Base-by-base conservation (phyloP, 1,284 basidiomycete species). In the Melampsora americana region DNA sequence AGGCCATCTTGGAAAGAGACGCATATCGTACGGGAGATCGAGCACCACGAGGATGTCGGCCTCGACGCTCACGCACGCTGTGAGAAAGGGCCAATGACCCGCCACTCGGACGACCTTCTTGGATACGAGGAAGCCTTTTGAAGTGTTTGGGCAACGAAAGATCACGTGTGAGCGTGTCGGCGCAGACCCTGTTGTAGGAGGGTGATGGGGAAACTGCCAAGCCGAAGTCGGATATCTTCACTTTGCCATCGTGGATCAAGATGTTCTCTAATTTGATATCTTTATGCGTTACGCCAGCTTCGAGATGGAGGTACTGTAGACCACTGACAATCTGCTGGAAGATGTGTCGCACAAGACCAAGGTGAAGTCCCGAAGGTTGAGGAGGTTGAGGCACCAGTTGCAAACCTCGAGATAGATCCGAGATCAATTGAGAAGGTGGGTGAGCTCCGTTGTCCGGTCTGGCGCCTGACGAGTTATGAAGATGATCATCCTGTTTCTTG, bases 261-360 rank as follows among this genome's bases (percentile, higher is more conserved):
- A 98, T 89, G 84, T 99, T 99, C 85, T 98, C 95, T 75, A 97
- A 88, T 85, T 99, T 99, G 83, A 99, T 86, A 84, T 99, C 94
- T 79, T 92, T 88, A 84, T 97, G 94, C 70, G 94, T 89, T 79
- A 91, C 87, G 20, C 87, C 85, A 30, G 89, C 90, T 65, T 88
- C 87, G 78, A 90, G 88, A 83, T 98, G 95, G 80, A 99, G 84
- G 82, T 93, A 95, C 74, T 88, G 86, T 79, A 97, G 85, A 14
- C 93, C 95, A 64, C 89, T 86, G 44, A 93, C 92, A 76, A 97
- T 88, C 83, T 96, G 93, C 66, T 90, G 87, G 82, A 97, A 95
- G 86, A 93, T 90, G 85, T 90, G 90, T 69, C 92, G 89, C 0
- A 89, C 91, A 77, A 92, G 77, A 56, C 75, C 72, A 30, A 84